Evolutionary conservation across 2,329 filamentous ascomycete species (phyloP).

Genomic region (Botrytis galanthina): DNA sequence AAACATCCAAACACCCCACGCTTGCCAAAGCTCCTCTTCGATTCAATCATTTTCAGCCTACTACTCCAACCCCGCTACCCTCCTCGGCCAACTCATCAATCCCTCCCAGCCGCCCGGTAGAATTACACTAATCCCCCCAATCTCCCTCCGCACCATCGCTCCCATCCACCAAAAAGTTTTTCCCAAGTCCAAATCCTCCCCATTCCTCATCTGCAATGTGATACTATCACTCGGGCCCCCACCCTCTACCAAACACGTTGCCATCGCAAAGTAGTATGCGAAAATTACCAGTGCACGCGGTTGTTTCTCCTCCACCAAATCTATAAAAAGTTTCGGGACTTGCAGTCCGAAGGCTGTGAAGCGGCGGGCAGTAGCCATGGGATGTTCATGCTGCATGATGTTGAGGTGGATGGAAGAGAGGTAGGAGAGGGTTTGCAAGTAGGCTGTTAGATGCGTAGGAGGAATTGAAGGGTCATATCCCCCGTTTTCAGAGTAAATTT

Average conservation of each 20-base stretch:
- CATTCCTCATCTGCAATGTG: conserved; percentile 3
- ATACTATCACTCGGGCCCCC: background rate
- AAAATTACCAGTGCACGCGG: conserved; percentile 28
- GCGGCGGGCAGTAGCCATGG: conserved; percentile 19
- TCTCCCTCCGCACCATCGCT: conserved; percentile 8
- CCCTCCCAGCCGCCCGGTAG: conserved; percentile 3
- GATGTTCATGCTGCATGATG: conserved; percentile 18
- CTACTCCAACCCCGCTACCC: conserved; percentile 6
- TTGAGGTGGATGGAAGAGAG: conserved; percentile 14
- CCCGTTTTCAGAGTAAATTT: background rate
- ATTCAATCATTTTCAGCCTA: background rate
- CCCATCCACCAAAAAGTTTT: conserved; percentile 20
- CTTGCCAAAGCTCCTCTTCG: background rate
- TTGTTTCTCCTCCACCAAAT: conserved; percentile 22
- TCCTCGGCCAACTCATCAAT: conserved; percentile 12
- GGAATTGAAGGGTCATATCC: conserved; percentile 12
- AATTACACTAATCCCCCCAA: conserved; percentile 7
- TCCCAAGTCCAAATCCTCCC: conserved; percentile 3
- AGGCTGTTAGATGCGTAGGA: conserved; percentile 11
- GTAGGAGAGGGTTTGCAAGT: conserved; percentile 12
- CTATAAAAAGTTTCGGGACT: conserved; percentile 24
- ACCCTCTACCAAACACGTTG: conserved; percentile 19
- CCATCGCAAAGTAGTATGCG: conserved; percentile 38
- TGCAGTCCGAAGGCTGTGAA: conserved; percentile 24
- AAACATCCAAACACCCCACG: background rate